These are phyloP conservation scores for Podospora australis DNA, from an alignment of 495 filamentous ascomycete species.

Conservation along the genomic window DNA sequence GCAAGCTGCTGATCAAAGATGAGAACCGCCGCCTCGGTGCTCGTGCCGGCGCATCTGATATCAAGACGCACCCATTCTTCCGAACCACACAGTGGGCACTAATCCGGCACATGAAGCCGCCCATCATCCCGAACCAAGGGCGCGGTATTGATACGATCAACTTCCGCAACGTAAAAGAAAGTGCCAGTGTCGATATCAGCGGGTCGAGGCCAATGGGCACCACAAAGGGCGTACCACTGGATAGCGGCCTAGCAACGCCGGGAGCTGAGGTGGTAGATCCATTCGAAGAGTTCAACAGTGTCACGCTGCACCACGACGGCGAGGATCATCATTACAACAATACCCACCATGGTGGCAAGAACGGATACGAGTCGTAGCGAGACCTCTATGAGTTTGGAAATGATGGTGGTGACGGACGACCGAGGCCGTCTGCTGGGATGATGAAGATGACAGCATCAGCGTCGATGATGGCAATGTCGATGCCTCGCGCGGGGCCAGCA, in stretches of 20 bases:
- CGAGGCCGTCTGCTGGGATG: too few species aligned
- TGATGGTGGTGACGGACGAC: not conserved
- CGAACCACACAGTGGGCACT: conserved; percentile 92
- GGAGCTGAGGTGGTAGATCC: conserved; percentile 83
- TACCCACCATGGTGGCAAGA: conserved; percentile 1
- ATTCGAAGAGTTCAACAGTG: conserved; percentile 98
- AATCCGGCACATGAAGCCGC: conserved; percentile 96
- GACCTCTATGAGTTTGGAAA: not conserved
- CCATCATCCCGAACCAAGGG: conserved; percentile 91
- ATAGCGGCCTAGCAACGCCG: conserved; percentile 78
- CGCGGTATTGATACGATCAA: conserved; percentile 90
- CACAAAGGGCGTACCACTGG: conserved; percentile 72
- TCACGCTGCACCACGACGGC: conserved; percentile 94
- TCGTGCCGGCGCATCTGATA: conserved; percentile 90
- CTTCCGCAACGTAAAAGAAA: conserved; percentile 97
- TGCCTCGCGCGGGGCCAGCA: too few species aligned
- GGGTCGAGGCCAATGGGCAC: conserved; percentile 42
- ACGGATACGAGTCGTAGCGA: conserved; percentile 21
- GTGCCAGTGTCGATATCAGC: conserved; percentile 87
- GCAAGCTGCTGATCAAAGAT: conserved; percentile 96
- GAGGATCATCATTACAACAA: conserved; percentile 49
- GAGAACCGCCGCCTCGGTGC: conserved; percentile 92
- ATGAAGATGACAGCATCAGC: not conserved
- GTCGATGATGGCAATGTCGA: not conserved
- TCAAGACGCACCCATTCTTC: conserved; percentile 96